phyloP scores from a whole-genome alignment of 306 rosid genomes.

The Medicago ruthenica region DNA sequence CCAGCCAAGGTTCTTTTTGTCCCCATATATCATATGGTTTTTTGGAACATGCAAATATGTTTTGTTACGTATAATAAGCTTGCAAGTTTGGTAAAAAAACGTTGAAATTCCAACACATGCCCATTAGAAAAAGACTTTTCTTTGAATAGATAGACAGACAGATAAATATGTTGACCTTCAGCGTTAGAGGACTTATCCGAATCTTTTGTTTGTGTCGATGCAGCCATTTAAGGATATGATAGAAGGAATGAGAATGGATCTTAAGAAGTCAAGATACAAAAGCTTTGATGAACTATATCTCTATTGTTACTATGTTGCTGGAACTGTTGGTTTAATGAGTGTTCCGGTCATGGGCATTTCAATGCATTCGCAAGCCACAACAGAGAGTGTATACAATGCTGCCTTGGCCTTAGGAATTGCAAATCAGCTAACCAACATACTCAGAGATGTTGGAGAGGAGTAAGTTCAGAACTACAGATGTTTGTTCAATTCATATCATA shows the following conservation, averaged over 20 bases:
- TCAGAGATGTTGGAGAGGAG: slow-evolving; percentile 74
- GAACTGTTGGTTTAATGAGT: slow-evolving; percentile 69
- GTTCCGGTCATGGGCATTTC: slow-evolving; percentile 72
- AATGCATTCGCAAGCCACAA: slow-evolving; percentile 50
- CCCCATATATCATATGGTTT: neutral
- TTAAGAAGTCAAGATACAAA: slow-evolving; percentile 58
- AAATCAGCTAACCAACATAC: slow-evolving; percentile 67
- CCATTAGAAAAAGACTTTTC: neutral
- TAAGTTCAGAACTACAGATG: slow-evolving; percentile 40
- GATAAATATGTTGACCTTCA: neutral
- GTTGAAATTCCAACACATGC: neutral
- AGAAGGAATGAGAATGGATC: slow-evolving; percentile 70
- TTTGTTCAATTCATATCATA: slow-evolving; percentile 36
- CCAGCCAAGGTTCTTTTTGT: slow-evolving; percentile 21
- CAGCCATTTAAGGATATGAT: slow-evolving; percentile 70
- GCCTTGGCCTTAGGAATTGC: slow-evolving; percentile 69
- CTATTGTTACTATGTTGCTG: slow-evolving; percentile 69
- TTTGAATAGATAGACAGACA: neutral
- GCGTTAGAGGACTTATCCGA: slow-evolving; percentile 13
- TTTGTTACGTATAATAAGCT: slow-evolving; percentile 12
- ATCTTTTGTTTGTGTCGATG: slow-evolving; percentile 24
- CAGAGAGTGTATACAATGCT: slow-evolving; percentile 64
- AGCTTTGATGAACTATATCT: slow-evolving; percentile 64
- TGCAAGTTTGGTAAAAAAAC: slow-evolving; percentile 4
- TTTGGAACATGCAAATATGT: slow-evolving; percentile 22